phyloP scores from a whole-genome alignment of 129 eudicot species.

The Arctium minus region DNA sequence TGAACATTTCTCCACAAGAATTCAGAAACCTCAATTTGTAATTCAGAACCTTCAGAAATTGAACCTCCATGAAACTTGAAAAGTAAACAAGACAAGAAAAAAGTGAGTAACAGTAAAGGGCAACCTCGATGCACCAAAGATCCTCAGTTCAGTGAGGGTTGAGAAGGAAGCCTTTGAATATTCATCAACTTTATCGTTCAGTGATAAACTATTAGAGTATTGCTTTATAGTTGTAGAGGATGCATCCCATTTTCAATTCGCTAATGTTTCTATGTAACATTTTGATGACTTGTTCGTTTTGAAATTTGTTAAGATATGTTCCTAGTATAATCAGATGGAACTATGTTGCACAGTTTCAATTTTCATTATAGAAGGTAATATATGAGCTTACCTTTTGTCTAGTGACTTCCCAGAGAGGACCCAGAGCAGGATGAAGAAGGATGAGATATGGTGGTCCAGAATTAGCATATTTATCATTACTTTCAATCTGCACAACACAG shows the following conservation, averaged over 20 bases:
- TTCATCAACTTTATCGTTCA: neutral
- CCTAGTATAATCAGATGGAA: neutral
- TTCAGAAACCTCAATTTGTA: constrained; percentile 92
- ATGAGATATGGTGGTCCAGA: constrained; percentile 97
- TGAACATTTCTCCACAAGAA: constrained; percentile 86
- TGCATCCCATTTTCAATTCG: neutral
- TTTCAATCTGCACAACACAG: constrained; percentile 56
- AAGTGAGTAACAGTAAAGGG: constrained; percentile 5
- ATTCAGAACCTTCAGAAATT: constrained; percentile 78
- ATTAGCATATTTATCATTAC: constrained; percentile 67
- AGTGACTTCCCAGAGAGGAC: constrained; percentile 96
- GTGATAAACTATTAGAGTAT: neutral
- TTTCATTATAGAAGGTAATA: neutral
- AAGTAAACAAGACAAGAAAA: neutral
- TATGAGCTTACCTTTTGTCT: constrained; percentile 74
- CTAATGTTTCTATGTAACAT: neutral
- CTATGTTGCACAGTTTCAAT: neutral
- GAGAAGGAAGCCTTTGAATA: neutral
- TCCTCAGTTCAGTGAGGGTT: neutral
- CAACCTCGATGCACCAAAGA: neutral
- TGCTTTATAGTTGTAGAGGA: neutral
- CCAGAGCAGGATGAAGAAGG: constrained; percentile 97
- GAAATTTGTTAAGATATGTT: neutral
- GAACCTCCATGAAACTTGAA: constrained; percentile 80
- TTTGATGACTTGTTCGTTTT: neutral